Conservation (phyloP, 257 asterid genomes). For the Salvia hispanica region DNA sequence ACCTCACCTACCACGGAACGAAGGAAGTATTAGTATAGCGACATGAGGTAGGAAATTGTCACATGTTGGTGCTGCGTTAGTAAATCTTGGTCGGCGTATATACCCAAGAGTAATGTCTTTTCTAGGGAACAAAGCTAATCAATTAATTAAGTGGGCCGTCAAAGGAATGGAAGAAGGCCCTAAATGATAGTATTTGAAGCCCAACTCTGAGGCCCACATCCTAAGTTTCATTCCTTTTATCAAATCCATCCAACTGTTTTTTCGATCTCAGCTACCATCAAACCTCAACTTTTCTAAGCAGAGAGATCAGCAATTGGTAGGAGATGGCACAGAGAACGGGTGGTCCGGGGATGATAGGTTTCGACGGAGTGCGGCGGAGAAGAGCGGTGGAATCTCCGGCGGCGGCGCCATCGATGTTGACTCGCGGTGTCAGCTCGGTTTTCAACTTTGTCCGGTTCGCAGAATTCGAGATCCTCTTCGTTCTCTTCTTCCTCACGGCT, state of each 20-base stretch:
- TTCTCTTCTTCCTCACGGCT: slow-evolving; percentile 71
- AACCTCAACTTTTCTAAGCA: neutral
- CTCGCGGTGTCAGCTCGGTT: slow-evolving; percentile 67
- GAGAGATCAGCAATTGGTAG: neutral
- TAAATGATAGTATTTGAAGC: neutral
- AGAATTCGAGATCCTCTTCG: slow-evolving; percentile 92
- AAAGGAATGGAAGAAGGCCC: neutral
- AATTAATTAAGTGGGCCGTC: too few relatives aligned
- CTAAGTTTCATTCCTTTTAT: too few relatives aligned
- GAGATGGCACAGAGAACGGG: slow-evolving; percentile 37
- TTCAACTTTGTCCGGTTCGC: slow-evolving; percentile 71
- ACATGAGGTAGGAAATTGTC: slow-evolving; percentile 5
- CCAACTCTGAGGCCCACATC: neutral
- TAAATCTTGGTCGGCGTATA: slow-evolving; percentile 37
- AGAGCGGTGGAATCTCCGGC: slow-evolving; percentile 28
- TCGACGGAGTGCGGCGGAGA: slow-evolving; percentile 43
- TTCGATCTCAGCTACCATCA: too few relatives aligned
- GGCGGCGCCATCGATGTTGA: slow-evolving; percentile 42
- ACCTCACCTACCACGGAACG: too few relatives aligned
- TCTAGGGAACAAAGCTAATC: slow-evolving; percentile 4
- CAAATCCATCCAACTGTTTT: too few relatives aligned
- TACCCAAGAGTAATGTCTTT: slow-evolving; percentile 27
- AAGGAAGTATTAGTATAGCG: too few relatives aligned
- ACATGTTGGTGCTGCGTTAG: slow-evolving; percentile 9
- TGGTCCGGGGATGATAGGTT: slow-evolving; percentile 39